phyloP scores from a whole-genome alignment of 2,329 filamentous ascomycete species.

The Colletotrichum paranaense region DNA sequence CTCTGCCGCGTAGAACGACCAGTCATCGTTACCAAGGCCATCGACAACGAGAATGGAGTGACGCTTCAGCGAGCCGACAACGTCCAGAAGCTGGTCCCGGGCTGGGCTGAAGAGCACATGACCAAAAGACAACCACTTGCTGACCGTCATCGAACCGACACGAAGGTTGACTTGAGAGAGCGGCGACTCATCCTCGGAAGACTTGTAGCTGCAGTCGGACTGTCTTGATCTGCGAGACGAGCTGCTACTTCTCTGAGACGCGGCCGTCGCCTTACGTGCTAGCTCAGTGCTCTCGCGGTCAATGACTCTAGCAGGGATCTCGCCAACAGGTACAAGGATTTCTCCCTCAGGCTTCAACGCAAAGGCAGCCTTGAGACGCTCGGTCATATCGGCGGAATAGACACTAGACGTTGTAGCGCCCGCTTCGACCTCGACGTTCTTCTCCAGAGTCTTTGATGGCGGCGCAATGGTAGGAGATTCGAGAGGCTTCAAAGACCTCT shows the following conservation, averaged over 20 bases:
- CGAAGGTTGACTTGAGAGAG: constrained; percentile 80
- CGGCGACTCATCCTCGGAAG: constrained; percentile 69
- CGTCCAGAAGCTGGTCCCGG: constrained; percentile 74
- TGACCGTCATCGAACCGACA: constrained; percentile 84
- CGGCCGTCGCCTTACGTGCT: constrained; percentile 31
- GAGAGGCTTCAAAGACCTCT: constrained; percentile 49
- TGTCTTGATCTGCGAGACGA: constrained; percentile 49
- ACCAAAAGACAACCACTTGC: constrained; percentile 88
- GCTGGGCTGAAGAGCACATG: constrained; percentile 86
- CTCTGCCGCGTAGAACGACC: constrained; percentile 87
- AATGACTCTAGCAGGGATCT: constrained; percentile 44
- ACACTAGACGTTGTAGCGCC: constrained; percentile 59
- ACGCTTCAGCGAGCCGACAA: constrained; percentile 61
- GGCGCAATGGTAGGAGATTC: constrained; percentile 60
- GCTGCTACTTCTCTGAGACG: constrained; percentile 43
- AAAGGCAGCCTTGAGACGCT: constrained; percentile 62
- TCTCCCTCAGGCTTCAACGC: constrained; percentile 45
- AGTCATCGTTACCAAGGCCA: constrained; percentile 87
- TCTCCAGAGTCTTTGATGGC: constrained; percentile 7
- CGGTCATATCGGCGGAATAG: constrained; percentile 66
- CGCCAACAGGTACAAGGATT: constrained; percentile 55
- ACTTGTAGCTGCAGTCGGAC: constrained; percentile 58
- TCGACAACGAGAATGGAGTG: constrained; percentile 81
- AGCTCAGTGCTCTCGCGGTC: constrained; percentile 41
- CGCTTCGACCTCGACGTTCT: constrained; percentile 34